Conservation (phyloP, 108 stramenopile species). For the Pseudonitzschia pungens region DNA sequence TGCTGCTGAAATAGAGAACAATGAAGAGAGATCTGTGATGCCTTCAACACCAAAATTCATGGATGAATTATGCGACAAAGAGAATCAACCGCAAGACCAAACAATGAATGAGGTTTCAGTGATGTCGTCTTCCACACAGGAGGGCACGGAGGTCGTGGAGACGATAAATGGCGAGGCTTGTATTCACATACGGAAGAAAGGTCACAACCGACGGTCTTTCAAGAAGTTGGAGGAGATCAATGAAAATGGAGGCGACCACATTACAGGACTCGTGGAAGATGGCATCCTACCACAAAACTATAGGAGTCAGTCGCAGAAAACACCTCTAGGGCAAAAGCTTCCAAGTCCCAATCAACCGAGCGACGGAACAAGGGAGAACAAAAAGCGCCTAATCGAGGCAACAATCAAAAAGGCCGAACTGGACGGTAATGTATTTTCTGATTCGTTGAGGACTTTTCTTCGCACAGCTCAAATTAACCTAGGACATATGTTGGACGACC, state of each 20-base stretch:
- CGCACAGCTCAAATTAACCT: conserved; percentile 13
- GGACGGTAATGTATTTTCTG: conserved; percentile 16
- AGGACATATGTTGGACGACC: conserved; percentile 6
- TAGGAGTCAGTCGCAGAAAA: background rate
- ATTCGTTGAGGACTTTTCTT: conserved; percentile 11
- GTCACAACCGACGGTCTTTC: conserved; percentile 1
- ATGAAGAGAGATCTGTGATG: conserved; percentile 1
- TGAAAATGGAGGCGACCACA: background rate
- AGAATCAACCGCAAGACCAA: background rate
- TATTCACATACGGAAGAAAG: background rate
- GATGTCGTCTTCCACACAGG: background rate
- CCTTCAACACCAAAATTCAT: background rate
- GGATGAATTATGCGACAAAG: background rate
- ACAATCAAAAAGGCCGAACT: conserved; percentile 15
- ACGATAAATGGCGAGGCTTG: background rate
- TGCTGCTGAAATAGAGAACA: background rate
- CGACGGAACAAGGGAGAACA: background rate
- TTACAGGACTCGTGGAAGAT: conserved; percentile 12
- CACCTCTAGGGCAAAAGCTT: background rate
- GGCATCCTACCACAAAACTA: conserved; percentile 6
- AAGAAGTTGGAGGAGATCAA: conserved; percentile 13
- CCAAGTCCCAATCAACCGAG: background rate
- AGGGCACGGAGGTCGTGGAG: conserved; percentile 9
- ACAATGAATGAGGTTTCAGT: background rate
- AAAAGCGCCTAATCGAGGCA: conserved; percentile 16